Base-by-base conservation (phyloP, 805 yeast species). In the Suhomyces faveliae region DNA sequence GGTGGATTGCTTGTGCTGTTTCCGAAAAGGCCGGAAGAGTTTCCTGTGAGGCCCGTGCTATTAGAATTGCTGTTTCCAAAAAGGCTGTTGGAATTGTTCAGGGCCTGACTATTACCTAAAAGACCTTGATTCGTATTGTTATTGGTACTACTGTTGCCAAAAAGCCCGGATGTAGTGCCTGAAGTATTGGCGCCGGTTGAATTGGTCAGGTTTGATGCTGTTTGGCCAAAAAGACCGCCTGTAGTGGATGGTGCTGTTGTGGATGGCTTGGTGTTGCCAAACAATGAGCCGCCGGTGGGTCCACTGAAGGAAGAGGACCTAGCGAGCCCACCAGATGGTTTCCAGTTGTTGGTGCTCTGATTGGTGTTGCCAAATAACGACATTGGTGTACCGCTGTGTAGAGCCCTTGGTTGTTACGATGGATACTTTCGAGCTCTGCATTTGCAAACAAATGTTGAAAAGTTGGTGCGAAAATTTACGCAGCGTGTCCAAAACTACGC, bases 311-410 rank as follows among this genome's bases (percentile, higher is more conserved):
- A 61, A 13, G 61, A 46, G 11, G 61, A 55, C 33, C 52, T 48
- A 5, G 55, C 64, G 45, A 62, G 58, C 11, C 64, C 63, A 13
- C 56, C 52, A 6, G 63, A 51, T 11, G 60, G 42, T 10, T 54
- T 56, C 62, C 62, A 60, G 40, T 48, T 53, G 40, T 48, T 56
- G 42, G 39, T 33, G 10, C 45, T 48, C 40, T 50, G 27, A 30
- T 45, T 47, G 25, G 58, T 45, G 17, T 17, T 33, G 37, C 55
- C 60, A 43, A 56, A 50, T 42, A 53, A 38, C 19, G 43, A 40
- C 43, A 40, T 39, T 15, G 30, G 29, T 20, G 30, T 20, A 20
- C 37, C 21, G 21, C n/a, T 33, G 35, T 17, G 21, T 33, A 15
- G 37, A 33, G 37, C 37, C 37, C 37, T 15, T 15, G 12, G 37